Evolutionary conservation across 1,284 basidiomycete species (phyloP).

Genomic region (Tremellales sp.): DNA sequence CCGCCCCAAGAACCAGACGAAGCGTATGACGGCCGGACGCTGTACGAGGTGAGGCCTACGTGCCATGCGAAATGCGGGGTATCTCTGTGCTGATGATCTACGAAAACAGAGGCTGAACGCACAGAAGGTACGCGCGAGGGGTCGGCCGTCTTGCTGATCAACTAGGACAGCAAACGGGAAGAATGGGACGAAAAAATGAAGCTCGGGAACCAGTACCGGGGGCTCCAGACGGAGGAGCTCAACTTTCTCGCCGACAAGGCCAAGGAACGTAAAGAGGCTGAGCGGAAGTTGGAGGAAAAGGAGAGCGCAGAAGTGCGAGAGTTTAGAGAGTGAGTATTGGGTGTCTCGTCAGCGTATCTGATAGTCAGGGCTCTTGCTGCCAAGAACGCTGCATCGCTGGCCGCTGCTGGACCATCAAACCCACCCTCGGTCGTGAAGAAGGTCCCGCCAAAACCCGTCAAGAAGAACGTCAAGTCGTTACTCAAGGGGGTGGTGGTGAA

Average conservation of each 20-base stretch:
- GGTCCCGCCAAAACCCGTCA: slow-evolving; percentile 29
- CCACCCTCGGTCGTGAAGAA: slow-evolving; percentile 12
- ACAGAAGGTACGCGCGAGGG: slow-evolving; percentile 27
- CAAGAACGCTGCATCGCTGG: slow-evolving; percentile 17
- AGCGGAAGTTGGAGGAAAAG: slow-evolving; percentile 64
- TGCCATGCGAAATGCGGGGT: slow-evolving; percentile 6
- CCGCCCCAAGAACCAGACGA: slow-evolving; percentile 65
- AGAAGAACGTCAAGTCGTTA: slow-evolving; percentile 44
- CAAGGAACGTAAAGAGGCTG: slow-evolving; percentile 69
- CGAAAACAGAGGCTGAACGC: slow-evolving; percentile 24
- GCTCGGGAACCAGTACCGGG: slow-evolving; percentile 86
- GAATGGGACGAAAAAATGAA: slow-evolving; percentile 93
- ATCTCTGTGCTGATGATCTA: slow-evolving; percentile 5
- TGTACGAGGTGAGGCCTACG: slow-evolving; percentile 72
- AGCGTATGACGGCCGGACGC: slow-evolving; percentile 74
- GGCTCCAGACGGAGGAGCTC: slow-evolving; percentile 83
- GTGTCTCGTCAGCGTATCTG: background rate
- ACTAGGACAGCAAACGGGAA: slow-evolving; percentile 78
- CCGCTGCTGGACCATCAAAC: slow-evolving; percentile 13
- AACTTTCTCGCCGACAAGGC: slow-evolving; percentile 79
- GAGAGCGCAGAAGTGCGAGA: slow-evolving; percentile 75
- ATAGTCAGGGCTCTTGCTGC: slow-evolving; percentile 29
- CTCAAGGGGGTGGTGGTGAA: slow-evolving; percentile 49
- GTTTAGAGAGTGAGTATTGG: slow-evolving; percentile 64
- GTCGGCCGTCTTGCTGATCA: slow-evolving; percentile 2